phyloP scores from a whole-genome alignment of 2,329 filamentous ascomycete genomes.

The Knufia fluminis region DNA sequence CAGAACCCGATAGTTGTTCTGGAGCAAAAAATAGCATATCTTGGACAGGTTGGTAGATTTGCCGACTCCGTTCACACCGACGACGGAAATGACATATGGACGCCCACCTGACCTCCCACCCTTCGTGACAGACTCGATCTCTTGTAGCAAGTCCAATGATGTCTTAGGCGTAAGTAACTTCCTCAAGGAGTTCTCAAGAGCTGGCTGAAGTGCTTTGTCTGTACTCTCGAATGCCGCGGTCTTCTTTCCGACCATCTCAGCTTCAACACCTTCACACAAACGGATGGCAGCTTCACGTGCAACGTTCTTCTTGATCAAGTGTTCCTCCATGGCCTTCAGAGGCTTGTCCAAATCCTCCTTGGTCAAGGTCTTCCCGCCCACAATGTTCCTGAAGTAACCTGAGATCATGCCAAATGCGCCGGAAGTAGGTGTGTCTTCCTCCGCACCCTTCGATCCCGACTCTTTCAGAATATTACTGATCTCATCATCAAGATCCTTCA shows the following conservation, averaged over 20 bases:
- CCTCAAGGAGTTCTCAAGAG: slow-evolving; percentile 84
- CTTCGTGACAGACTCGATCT: slow-evolving; percentile 71
- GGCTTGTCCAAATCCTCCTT: slow-evolving; percentile 84
- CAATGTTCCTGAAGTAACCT: slow-evolving; percentile 85
- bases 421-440: slow-evolving; percentile 50
- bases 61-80: slow-evolving; percentile 95
- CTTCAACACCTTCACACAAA: slow-evolving; percentile 82
- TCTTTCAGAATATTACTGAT: slow-evolving; percentile 79
- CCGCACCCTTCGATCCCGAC: slow-evolving; percentile 57
- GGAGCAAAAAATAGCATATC: slow-evolving; percentile 93
- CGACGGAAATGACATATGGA: slow-evolving; percentile 95
- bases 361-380: slow-evolving; percentile 86
- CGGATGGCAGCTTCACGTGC: slow-evolving; percentile 87
- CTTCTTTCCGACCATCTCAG: slow-evolving; percentile 80
- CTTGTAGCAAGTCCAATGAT: slow-evolving; percentile 85
- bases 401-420: slow-evolving; percentile 74
- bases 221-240: slow-evolving; percentile 87
- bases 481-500: slow-evolving; percentile 89
- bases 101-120: slow-evolving; percentile 58
- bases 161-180: slow-evolving; percentile 95
- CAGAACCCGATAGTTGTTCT: slow-evolving; percentile 93
- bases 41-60: slow-evolving; percentile 98
- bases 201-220: slow-evolving; percentile 69
- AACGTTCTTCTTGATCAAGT: slow-evolving; percentile 90
- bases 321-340: slow-evolving; percentile 92